Base-by-base conservation (phyloP, 768 basidiomycete species). In the Flagelloscypha sp. region DNA sequence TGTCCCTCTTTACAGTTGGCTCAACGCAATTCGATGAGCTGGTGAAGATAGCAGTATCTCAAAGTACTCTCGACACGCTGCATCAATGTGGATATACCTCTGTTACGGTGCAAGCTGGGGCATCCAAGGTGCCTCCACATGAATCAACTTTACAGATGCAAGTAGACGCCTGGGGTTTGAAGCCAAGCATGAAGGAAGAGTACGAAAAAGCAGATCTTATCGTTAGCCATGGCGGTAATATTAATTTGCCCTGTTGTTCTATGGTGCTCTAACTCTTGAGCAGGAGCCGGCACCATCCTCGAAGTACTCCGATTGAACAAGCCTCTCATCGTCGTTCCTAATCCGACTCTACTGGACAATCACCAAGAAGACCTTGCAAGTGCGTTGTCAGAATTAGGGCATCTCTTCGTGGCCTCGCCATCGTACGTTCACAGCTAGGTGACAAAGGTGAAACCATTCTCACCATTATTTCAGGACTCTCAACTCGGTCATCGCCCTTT, bases 241-340 rank as follows among this genome's bases (percentile, higher is more conserved):
- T 17, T 42, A 25, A 32, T 35, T 32, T 7, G n/a, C n/a, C n/a
- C n/a, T n/a, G n/a, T n/a, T n/a, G 28, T 38, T 36, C 20, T 42
- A 30, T 34, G 32, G 25, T 34, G 15, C 27, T 33, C 18, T 21
- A 40, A 20, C 15, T 27, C 18, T 23, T 27, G 27, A 25, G 33
- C 40, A 97, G 94, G 94, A 35, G 84, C 94, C 15, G 94, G 94
- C 8, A 95, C 94, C 4, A 92, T 98, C 48, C 69, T 98, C 20
- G 87, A 94, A 29, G 87, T 80, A 7, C 64, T 97, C 31, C 68
- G 90, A 21, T 62, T 74, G 33, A 66, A 69, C 30, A 89, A 84
- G 49, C 72, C 75, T 6, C 63, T 99, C 44, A 80, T 99, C 44
- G 83, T 86, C 4, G 79, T 95, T 3, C 92, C 92, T 8, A 99